Evolutionary conservation across 495 filamentous ascomycete species (phyloP).

Genomic region (Tuber borchii): DNA sequence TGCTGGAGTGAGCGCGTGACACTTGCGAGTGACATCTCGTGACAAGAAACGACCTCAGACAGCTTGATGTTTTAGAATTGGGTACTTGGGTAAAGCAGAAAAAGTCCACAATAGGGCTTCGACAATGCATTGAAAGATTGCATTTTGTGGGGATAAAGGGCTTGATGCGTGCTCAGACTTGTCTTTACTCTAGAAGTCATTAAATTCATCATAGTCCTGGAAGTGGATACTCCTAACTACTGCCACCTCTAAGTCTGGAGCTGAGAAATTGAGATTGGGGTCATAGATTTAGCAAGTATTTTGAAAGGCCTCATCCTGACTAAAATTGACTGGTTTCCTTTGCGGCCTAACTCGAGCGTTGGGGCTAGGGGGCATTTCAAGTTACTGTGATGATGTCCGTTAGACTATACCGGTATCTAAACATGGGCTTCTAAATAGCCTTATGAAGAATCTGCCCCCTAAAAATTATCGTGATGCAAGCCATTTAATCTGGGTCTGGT

Average conservation of each 20-base stretch:
- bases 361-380: not conserved
- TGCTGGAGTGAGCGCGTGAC: not conserved
- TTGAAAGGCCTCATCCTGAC: too few species aligned
- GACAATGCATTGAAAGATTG: not conserved
- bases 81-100: not conserved
- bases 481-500: not conserved
- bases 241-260: too few species aligned
- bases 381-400: not conserved
- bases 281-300: too few species aligned
- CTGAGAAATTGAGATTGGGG: too few species aligned
- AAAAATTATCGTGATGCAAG: not conserved
- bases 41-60: not conserved
- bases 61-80: not conserved
- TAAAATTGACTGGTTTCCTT: not conserved
- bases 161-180: not conserved
- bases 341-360: not conserved
- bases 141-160: not conserved
- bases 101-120: not conserved
- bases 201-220: not conserved
- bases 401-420: not conserved
- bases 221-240: not conserved
- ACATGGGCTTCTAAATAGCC: not conserved
- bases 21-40: not conserved
- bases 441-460: not conserved
- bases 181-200: not conserved